Evolutionary conservation across 306 rosid species (phyloP).

Genomic region (Morella rubra): DNA sequence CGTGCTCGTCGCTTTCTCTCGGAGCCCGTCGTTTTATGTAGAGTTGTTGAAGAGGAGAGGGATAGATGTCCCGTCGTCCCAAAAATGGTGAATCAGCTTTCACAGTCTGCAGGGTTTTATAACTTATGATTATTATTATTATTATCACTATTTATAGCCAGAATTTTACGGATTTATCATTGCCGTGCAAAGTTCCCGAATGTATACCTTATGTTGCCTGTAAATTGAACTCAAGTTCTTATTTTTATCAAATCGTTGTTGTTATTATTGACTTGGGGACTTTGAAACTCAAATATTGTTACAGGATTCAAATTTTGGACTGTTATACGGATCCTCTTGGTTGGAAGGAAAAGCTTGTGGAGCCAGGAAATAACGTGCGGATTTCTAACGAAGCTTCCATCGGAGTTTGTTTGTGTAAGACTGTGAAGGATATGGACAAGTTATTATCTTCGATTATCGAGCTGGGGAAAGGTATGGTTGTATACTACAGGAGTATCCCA

Average conservation of each 20-base stretch:
- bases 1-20: conserved; percentile 67
- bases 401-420: conserved; percentile 42
- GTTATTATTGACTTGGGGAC: not conserved
- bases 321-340: conserved; percentile 97
- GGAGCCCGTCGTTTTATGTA: conserved; percentile 63
- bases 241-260: not conserved
- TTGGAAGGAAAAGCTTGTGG: conserved; percentile 64
- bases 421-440: conserved; percentile 62
- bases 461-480: conserved; percentile 62
- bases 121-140: not conserved
- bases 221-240: not conserved
- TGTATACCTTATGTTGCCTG: not conserved
- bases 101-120: not conserved
- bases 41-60: conserved; percentile 54
- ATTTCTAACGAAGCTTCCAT: conserved; percentile 39
- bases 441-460: conserved; percentile 51
- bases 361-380: conserved; percentile 32
- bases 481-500: conserved; percentile 7
- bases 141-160: not conserved
- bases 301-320: conserved; percentile 87
- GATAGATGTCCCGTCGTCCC: conserved; percentile 47
- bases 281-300: conserved; percentile 20
- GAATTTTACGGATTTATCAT: not conserved
- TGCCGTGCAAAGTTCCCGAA: not conserved
- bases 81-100: conserved; percentile 45